Evolutionary conservation across 2,329 filamentous ascomycete species (phyloP).

Genomic region (Fusarium mexicanum): DNA sequence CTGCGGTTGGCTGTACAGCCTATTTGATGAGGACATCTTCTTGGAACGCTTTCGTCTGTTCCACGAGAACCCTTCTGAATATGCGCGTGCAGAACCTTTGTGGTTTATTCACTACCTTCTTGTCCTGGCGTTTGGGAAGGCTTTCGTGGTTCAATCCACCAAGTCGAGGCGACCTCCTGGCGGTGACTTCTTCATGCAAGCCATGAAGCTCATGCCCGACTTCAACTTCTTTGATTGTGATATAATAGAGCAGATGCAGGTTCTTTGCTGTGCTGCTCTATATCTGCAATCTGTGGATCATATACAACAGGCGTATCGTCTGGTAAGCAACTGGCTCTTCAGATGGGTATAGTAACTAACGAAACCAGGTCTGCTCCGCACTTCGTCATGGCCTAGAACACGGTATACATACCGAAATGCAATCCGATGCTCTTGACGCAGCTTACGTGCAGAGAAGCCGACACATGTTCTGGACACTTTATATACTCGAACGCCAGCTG

Average conservation of each 20-base stretch:
- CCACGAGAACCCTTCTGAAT: slow-evolving; percentile 6
- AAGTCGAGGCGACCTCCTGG: slow-evolving; percentile 31
- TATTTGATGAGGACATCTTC: slow-evolving; percentile 33
- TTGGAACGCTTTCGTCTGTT: slow-evolving; percentile 28
- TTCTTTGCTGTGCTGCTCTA: slow-evolving; percentile 28
- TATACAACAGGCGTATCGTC: slow-evolving; percentile 17
- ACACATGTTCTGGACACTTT: slow-evolving; percentile 31
- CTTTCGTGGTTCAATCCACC: slow-evolving; percentile 31
- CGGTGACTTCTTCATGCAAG: slow-evolving; percentile 27
- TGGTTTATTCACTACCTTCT: slow-evolving; percentile 38
- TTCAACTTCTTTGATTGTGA: slow-evolving; percentile 28
- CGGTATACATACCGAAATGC: slow-evolving; percentile 37
- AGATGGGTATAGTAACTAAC: not conserved
- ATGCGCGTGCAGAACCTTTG: slow-evolving; percentile 1
- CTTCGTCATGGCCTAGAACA: slow-evolving; percentile 18
- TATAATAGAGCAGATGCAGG: slow-evolving; percentile 29
- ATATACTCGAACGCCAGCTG: slow-evolving; percentile 31
- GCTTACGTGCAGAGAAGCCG: slow-evolving; percentile 26
- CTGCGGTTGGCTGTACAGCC: slow-evolving; percentile 24
- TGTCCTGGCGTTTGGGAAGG: slow-evolving; percentile 32
- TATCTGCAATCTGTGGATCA: slow-evolving; percentile 27
- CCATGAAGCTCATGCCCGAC: slow-evolving; percentile 36
- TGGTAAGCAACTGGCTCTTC: not conserved
- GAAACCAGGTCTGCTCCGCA: slow-evolving; percentile 20
- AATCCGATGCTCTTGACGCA: slow-evolving; percentile 10